phyloP scores from a whole-genome alignment of 495 filamentous ascomycete genomes.

The Mycothermus thermophilus region DNA sequence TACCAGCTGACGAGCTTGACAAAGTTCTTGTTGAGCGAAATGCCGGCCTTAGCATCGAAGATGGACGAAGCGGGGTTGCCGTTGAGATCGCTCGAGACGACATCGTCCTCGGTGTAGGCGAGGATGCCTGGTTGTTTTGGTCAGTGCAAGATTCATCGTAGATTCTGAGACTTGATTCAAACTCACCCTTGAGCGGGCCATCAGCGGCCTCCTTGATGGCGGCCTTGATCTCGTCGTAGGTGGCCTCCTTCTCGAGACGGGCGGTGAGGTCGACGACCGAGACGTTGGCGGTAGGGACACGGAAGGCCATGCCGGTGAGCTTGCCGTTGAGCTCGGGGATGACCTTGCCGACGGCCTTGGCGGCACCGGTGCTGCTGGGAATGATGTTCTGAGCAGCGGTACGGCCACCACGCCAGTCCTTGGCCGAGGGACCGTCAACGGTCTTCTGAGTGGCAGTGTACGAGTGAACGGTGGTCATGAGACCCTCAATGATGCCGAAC shows the following conservation, averaged over 20 bases:
- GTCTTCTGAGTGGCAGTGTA: constrained; percentile 99
- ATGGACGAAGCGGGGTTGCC: constrained; percentile 88
- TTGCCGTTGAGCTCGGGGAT: constrained; percentile 96
- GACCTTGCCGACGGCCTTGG: constrained; percentile 99
- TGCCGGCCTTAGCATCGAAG: constrained; percentile 99
- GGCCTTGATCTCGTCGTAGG: constrained; percentile 89
- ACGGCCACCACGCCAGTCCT: constrained; percentile 99
- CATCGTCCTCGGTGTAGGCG: constrained; percentile 90
- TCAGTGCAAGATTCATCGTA: constrained; percentile 17
- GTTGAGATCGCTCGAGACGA: constrained; percentile 88
- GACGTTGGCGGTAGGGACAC: constrained; percentile 96
- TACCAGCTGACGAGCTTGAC: constrained; percentile 98
- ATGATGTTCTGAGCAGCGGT: constrained; percentile 99
- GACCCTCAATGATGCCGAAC: constrained; percentile 91
- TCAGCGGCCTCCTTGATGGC: constrained; percentile 79
- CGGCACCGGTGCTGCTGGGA: constrained; percentile 95
- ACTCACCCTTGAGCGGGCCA: constrained; percentile 71
- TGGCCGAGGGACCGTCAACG: constrained; percentile 89
- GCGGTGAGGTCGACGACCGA: constrained; percentile 95
- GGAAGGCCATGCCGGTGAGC: constrained; percentile 98
- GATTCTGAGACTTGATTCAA: background rate
- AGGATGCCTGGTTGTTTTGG: constrained; percentile 50
- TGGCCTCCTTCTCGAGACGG: constrained; percentile 80
- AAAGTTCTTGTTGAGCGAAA: constrained; percentile 94
- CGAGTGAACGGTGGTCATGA: constrained; percentile 99